phyloP scores from a whole-genome alignment of 225 moss, liverwort and hornwort species.

The Polytrichum commune region DNA sequence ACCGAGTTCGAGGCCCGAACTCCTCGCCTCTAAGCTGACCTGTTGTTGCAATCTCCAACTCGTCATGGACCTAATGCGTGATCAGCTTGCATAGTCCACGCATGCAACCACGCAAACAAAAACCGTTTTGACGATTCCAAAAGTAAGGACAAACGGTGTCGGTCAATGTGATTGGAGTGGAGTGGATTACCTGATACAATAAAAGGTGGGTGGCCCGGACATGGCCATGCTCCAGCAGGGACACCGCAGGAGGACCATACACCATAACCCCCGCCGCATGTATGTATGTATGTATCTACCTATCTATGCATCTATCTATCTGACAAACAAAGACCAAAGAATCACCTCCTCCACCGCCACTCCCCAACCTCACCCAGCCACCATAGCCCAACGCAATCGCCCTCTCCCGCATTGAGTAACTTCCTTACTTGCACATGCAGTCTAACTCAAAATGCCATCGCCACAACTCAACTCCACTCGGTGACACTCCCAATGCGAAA shows the following conservation, averaged over 20 bases:
- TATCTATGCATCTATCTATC: not conserved
- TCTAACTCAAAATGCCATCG: too few species aligned
- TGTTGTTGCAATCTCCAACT: too few species aligned
- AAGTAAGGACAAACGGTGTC: too few species aligned
- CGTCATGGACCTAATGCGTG: too few species aligned
- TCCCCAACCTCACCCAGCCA: not conserved
- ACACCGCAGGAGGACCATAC: not conserved
- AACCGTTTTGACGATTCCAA: not conserved
- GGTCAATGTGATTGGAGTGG: not conserved
- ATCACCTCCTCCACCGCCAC: conserved; percentile 2
- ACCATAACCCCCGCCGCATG: conserved; percentile 1
- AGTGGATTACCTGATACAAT: conserved; percentile 3
- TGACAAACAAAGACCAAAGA: too few species aligned
- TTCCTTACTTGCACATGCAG: too few species aligned
- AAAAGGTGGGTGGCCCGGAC: conserved; percentile 1
- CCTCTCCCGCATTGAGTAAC: not conserved
- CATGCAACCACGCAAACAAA: not conserved
- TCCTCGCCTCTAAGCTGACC: not conserved
- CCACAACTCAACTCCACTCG: too few species aligned
- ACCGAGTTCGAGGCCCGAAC: not conserved
- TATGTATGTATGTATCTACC: not conserved
- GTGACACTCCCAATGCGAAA: too few species aligned
- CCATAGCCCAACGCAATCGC: not conserved
- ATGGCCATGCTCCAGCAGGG: conserved; percentile 7
- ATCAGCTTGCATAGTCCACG: not conserved